Evolutionary conservation across 768 basidiomycete species (phyloP).

Genomic region (Naematelia aurantialba): DNA sequence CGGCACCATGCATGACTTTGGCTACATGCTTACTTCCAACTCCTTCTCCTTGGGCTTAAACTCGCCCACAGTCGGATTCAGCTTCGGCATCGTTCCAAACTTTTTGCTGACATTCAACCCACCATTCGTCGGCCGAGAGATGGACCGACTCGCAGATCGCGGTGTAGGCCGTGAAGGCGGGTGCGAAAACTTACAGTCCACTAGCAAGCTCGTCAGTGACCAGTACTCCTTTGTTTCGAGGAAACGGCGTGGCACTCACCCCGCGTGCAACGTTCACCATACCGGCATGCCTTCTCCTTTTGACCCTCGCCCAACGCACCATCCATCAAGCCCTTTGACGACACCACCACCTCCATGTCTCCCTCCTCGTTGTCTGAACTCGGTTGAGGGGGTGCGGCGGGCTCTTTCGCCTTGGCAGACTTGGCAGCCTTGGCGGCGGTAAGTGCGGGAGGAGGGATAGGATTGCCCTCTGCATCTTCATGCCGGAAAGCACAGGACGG

Average conservation of each 20-base stretch:
- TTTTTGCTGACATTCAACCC: conserved; percentile 42
- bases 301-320: conserved; percentile 36
- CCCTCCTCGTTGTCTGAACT: conserved; percentile 37
- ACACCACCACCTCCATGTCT: conserved; percentile 45
- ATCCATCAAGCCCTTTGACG: conserved; percentile 38
- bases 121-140: conserved; percentile 9
- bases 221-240: background rate
- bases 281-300: conserved; percentile 62
- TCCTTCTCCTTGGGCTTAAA: conserved; percentile 3
- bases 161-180: conserved; percentile 57
- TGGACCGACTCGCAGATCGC: conserved; percentile 1
- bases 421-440: conserved; percentile 30
- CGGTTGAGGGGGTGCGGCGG: conserved; percentile 4
- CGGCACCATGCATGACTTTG: background rate
- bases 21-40: conserved; percentile 4
- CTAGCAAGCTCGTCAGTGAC: conserved; percentile 36
- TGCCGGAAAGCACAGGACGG: conserved; percentile 50
- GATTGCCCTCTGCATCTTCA: conserved; percentile 47
- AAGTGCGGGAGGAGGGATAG: conserved; percentile 48
- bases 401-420: conserved; percentile 1
- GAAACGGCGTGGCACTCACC: conserved; percentile 31
- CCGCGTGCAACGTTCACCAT: conserved; percentile 79
- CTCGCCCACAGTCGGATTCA: conserved; percentile 28
- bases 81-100: conserved; percentile 23
- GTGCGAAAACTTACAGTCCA: conserved; percentile 84